A percentile compares a stretch with the other conserved stretches of the same genome.
phyloP scores from a whole-genome alignment of 1,284 basidiomycete species.

The Puccinia polysora region DNA sequence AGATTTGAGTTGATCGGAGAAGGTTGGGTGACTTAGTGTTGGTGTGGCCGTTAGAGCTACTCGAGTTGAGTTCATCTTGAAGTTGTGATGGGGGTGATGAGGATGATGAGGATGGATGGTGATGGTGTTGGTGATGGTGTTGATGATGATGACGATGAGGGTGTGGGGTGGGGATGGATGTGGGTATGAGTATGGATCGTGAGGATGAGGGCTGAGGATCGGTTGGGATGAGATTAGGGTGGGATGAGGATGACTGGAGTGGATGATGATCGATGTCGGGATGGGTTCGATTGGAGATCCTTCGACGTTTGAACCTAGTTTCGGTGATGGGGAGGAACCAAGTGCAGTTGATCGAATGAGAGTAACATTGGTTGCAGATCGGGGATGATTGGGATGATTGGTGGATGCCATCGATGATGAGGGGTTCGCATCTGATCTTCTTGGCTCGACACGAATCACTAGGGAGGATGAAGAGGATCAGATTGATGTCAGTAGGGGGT shows the following conservation, averaged over 20 bases:
- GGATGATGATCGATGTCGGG: no score
- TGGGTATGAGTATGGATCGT: not conserved
- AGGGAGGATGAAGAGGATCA: not conserved
- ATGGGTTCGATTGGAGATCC: no score
- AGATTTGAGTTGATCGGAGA: no score
- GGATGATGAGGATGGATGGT: not conserved
- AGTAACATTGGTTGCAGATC: constrained; percentile 69
- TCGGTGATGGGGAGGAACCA: constrained; percentile 76
- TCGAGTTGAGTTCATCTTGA: no score
- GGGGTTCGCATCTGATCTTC: constrained; percentile 66
- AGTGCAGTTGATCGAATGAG: constrained; percentile 46
- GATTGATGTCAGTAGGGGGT: not conserved
- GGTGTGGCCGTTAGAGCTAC: no score
- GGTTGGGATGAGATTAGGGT: not conserved
- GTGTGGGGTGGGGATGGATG: not conserved
- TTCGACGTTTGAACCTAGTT: no score
- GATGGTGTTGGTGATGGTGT: not conserved
- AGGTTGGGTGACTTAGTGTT: no score
- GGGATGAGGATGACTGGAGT: constrained; percentile 7
- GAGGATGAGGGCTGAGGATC: no score
- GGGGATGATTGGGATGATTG: constrained; percentile 61
- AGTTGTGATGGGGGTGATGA: no score
- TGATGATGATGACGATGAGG: not conserved
- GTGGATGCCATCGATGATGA: constrained; percentile 55
- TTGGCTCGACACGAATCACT: constrained; percentile 39